Evolutionary conservation across 768 basidiomycete genomes (phyloP).

Genomic region (Rhodotorula toruloides): DNA sequence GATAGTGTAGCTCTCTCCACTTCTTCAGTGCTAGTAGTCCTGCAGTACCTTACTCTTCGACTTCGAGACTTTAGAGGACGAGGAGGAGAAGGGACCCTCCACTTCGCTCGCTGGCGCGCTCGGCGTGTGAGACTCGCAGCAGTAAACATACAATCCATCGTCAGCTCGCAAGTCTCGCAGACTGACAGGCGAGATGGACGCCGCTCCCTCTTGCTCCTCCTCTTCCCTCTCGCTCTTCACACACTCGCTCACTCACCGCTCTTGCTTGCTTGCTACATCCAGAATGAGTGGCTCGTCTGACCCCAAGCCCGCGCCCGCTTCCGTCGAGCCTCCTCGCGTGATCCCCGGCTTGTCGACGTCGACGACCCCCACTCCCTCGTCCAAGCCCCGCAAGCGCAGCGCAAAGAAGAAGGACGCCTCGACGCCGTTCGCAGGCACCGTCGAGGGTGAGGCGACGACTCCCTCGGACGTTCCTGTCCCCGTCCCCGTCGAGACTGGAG

Average conservation of each 20-base stretch:
- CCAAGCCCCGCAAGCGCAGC: conserved; percentile 28
- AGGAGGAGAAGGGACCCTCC: too few relatives aligned
- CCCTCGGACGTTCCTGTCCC: background rate
- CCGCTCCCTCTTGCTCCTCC: background rate
- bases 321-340: background rate
- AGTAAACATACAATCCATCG: too few relatives aligned
- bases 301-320: background rate
- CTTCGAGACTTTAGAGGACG: too few relatives aligned
- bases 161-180: too few relatives aligned
- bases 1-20: too few relatives aligned
- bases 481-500: background rate
- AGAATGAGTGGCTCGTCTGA: background rate
- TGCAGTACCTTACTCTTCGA: too few relatives aligned
- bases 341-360: conserved; percentile 24
- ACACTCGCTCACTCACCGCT: background rate
- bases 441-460: background rate
- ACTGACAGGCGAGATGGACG: too few relatives aligned
- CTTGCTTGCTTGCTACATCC: background rate
- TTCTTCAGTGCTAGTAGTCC: too few relatives aligned
- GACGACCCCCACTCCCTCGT: background rate
- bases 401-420: conserved; percentile 9
- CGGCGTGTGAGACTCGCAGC: too few relatives aligned
- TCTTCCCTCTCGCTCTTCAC: background rate
- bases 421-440: background rate
- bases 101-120: too few relatives aligned